Evolutionary conservation across 2,329 filamentous ascomycete genomes (phyloP).

Genomic region (Trichophyton simii): DNA sequence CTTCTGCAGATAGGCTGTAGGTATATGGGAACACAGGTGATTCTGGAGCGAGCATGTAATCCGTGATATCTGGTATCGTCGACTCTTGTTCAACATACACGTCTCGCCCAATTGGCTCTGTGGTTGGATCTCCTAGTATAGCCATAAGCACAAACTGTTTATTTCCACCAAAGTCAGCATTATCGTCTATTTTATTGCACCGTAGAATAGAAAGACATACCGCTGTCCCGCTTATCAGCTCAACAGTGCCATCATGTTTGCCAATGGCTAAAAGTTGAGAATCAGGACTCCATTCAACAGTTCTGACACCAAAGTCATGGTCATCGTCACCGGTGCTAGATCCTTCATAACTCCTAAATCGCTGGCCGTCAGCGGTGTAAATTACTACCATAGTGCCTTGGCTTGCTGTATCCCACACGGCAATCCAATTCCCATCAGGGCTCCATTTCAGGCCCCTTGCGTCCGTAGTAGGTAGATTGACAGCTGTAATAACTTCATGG

Average conservation of each 20-base stretch:
- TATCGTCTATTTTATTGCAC: neutral
- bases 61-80: slow-evolving; percentile 19
- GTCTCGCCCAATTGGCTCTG: slow-evolving; percentile 20
- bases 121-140: slow-evolving; percentile 25
- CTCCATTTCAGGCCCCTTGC: slow-evolving; percentile 49
- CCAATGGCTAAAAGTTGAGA: slow-evolving; percentile 38
- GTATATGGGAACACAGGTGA: slow-evolving; percentile 25
- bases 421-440: slow-evolving; percentile 47
- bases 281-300: slow-evolving; percentile 42
- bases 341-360: slow-evolving; percentile 42
- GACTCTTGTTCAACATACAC: slow-evolving; percentile 27
- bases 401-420: slow-evolving; percentile 43
- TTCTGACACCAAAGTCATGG: slow-evolving; percentile 39
- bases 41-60: slow-evolving; percentile 27
- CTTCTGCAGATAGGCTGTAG: slow-evolving; percentile 20
- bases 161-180: neutral
- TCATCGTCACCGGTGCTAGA: slow-evolving; percentile 18
- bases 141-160: slow-evolving; percentile 19
- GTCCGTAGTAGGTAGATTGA: slow-evolving; percentile 39
- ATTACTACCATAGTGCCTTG: slow-evolving; percentile 40
- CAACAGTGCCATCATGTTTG: slow-evolving; percentile 39
- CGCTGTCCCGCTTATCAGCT: slow-evolving; percentile 35
- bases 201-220: slow-evolving; percentile 18
- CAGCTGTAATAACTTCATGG: slow-evolving; percentile 24
- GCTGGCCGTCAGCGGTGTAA: slow-evolving; percentile 48